Evolutionary conservation across 805 yeast species (phyloP).

Genomic region (Wickerhamomyces strasburgensis): DNA sequence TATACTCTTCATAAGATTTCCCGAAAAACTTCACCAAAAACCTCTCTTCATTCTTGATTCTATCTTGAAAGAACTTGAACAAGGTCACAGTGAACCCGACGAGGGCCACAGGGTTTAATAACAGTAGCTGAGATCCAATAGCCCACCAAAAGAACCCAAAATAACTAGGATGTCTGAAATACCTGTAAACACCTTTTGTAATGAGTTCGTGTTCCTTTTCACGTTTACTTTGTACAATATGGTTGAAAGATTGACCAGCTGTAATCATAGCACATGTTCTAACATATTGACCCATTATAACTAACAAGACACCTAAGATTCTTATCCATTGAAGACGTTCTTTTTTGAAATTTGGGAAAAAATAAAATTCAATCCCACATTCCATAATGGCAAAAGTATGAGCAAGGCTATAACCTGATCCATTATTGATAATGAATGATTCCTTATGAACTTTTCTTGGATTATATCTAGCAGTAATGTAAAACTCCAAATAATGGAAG

Average conservation of each 20-base stretch:
- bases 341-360: conserved; percentile 36
- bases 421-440: conserved; percentile 65
- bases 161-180: conserved; percentile 84
- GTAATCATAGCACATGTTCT: conserved; percentile 82
- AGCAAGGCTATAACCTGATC: conserved; percentile 51
- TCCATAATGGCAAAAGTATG: conserved; percentile 53
- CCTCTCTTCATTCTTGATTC: conserved; percentile 71
- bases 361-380: conserved; percentile 35
- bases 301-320: conserved; percentile 41
- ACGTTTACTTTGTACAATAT: conserved; percentile 56
- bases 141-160: conserved; percentile 94
- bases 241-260: conserved; percentile 84
- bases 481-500: conserved; percentile 83
- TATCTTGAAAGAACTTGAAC: conserved; percentile 58
- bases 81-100: conserved; percentile 51
- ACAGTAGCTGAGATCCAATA: conserved; percentile 69
- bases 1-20: conserved; percentile 53
- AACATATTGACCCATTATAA: conserved; percentile 57
- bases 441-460: conserved; percentile 59
- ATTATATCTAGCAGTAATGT: conserved; percentile 72
- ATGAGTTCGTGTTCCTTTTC: conserved; percentile 59
- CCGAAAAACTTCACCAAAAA: conserved; percentile 68
- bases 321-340: conserved; percentile 16
- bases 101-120: conserved; percentile 61
- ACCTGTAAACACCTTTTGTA: conserved; percentile 64